Base-by-base conservation (phyloP, 345 rosid genomes). In the Rhizophora mangle region DNA sequence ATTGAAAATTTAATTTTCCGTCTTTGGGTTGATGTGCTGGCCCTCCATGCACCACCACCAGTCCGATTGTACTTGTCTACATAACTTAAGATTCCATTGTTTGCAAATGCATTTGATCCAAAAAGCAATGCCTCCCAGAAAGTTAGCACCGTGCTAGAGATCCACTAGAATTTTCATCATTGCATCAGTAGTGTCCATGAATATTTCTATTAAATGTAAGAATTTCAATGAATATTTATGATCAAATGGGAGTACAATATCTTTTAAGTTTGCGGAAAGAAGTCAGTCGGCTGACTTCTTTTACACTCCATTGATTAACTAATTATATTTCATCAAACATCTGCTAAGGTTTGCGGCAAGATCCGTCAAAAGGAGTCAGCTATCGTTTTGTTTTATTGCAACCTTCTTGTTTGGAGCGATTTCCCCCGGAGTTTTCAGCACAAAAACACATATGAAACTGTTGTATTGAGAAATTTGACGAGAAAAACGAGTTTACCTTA, bases 21-120 rank as follows among this genome's bases (percentile, higher is more conserved):
- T 80, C 80, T 62, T 65, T 65, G 67, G 68, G 66, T 72, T 68
- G 68, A 74, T 55, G 63, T 63, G 64, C 20, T 72, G 79, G 57
- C 54, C 71, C 72, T 47, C 49, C 71, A 22, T 31, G 31, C 20
- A 53, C 16, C 34, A 53, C 16, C 60, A 56, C 16, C 5, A 13
- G 7, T 27, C 58, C 32, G 55, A 43, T 43, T 58, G 24, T 37
- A 24, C 67, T 21, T 56, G 2, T 30, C 29, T 19, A 13, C 32
- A 56, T 9, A 26, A 46, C 65, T 55, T 43, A 55, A 65, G 74
- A 69, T 72, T 78, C 74, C 24, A 55, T 62, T 49, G 54, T 64
- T 78, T 13, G 29, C 60, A 13, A 43, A 43, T 43, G 49, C 49
- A 43, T 43, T 24, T 24, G 60, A 56, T 43, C 60, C 29, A 55